A percentile compares a stretch with the other conserved stretches of the same genome.
Evolutionary conservation across 495 filamentous ascomycete genomes (phyloP).

Genomic region (Penicillium antarcticum): DNA sequence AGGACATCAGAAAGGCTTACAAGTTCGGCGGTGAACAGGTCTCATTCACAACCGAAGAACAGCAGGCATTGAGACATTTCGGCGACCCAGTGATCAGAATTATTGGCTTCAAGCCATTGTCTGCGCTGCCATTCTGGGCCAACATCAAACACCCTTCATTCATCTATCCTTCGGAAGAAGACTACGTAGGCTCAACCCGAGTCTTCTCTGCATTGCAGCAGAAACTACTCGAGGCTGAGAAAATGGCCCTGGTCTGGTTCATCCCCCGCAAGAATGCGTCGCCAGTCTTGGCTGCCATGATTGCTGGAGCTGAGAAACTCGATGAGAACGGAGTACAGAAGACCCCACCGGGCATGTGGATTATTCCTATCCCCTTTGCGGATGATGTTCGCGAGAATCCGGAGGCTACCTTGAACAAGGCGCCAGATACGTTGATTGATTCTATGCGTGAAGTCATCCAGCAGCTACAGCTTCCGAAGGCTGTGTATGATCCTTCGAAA

Average conservation of each 20-base stretch:
- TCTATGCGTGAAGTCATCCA: slow-evolving; percentile 76
- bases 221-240: slow-evolving; percentile 73
- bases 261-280: slow-evolving; percentile 75
- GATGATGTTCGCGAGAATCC: slow-evolving; percentile 84
- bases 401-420: slow-evolving; percentile 50
- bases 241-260: slow-evolving; percentile 85
- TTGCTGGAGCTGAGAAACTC: slow-evolving; percentile 65
- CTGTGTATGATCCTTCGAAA: slow-evolving; percentile 72
- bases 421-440: slow-evolving; percentile 71
- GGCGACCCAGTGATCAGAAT: slow-evolving; percentile 81
- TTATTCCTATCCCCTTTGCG: slow-evolving; percentile 81
- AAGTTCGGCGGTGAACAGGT: slow-evolving; percentile 93
- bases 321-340: slow-evolving; percentile 65
- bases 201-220: slow-evolving; percentile 90
- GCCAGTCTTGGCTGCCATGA: slow-evolving; percentile 74
- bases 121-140: slow-evolving; percentile 77
- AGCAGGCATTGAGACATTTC: slow-evolving; percentile 70
- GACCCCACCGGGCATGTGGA: slow-evolving; percentile 84
- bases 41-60: slow-evolving; percentile 78
- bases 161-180: slow-evolving; percentile 91
- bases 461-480: slow-evolving; percentile 87
- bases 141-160: slow-evolving; percentile 81
- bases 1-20: slow-evolving; percentile 86
- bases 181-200: slow-evolving; percentile 84
- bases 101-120: slow-evolving; percentile 87